Evolutionary conservation across 2,329 filamentous ascomycete genomes (phyloP), one percentile per base, ranked within the genome.

Genomic region (Apiospora rasikravindrae): DNA sequence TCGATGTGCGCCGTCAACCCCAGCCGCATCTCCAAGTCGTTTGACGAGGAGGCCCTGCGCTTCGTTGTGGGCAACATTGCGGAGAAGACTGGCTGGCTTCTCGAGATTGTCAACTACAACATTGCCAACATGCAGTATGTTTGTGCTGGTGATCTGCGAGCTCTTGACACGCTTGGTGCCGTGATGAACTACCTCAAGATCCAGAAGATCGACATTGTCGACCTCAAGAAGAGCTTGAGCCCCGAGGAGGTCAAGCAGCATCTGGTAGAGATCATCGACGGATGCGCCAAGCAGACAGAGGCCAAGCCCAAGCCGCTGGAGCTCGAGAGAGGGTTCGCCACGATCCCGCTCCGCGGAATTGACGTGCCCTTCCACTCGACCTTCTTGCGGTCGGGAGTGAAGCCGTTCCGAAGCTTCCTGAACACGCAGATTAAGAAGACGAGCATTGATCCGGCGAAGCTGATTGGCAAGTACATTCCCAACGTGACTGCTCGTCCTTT

Each of bases 371-470:
- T 99, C 94, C 96, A 99, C 89, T 96, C 93, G 78, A 99, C 96
- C 24, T 99, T 99, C 89, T 86, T 99, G 85, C 94, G 97, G 71
- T 98, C 95, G 51, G 97, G 96, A 79, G 96, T 99, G 83, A 99
- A 99, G 89, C 96, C 97, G 67, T 99, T 99, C 94, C 91, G 96
- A 77, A 96, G 92, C 64, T 99, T 99, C 90, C 84, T 99, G 81
- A 92, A 98, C 78, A 99, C 98, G 93, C 99, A 99, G 90, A 98
- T 99, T 86, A 95, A 98, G 89, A 98, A 97, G 91, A 98, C 95
- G 33, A 97, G 94, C 70, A 98, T 99, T 82, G 96, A 99, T 82
- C 96, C 96, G 6, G 93, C 94, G 82, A 98, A 98, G 88, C 86
- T 99, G 80, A 89, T 99, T 77, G 96, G 96, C 80, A 99, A 99